These are phyloP conservation scores for Rhodamnia rubescens DNA, from an alignment of 345 rosid genomes.

Conservation along the genomic window DNA sequence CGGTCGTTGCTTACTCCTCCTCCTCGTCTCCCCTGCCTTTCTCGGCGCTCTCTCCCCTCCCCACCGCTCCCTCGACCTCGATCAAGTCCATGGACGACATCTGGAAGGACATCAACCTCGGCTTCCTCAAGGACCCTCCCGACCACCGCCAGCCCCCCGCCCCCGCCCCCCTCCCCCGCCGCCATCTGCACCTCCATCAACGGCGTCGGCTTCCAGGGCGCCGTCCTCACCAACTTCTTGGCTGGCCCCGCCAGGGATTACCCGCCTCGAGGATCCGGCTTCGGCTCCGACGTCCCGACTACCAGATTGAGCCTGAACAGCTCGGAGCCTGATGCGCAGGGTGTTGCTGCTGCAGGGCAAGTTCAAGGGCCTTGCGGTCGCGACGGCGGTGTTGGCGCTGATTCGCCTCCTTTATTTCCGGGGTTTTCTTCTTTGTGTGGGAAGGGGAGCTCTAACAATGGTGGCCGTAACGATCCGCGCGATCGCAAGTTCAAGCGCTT, in stretches of 20 bases:
- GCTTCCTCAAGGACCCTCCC: background rate
- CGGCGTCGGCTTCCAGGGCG: background rate
- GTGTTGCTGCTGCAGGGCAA: background rate
- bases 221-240: slow-evolving; percentile 18
- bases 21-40: background rate
- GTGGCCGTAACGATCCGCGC: background rate
- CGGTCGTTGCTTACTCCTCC: background rate
- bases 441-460: slow-evolving; percentile 11
- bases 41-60: background rate
- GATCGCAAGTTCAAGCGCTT: slow-evolving; percentile 31
- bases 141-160: background rate
- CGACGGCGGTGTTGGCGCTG: background rate
- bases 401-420: background rate
- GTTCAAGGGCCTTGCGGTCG: background rate
- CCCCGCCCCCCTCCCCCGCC: background rate
- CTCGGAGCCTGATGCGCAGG: background rate
- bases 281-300: background rate
- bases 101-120: slow-evolving; percentile 27
- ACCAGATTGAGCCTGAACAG: background rate
- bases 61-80: background rate
- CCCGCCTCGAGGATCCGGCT: background rate
- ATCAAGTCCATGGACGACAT: slow-evolving; percentile 36
- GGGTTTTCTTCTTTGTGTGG: background rate
- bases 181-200: background rate
- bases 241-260: slow-evolving; percentile 9